These are phyloP conservation scores for Collybiopsis confluens DNA, from an alignment of 768 basidiomycete species.

Conservation along the genomic window DNA sequence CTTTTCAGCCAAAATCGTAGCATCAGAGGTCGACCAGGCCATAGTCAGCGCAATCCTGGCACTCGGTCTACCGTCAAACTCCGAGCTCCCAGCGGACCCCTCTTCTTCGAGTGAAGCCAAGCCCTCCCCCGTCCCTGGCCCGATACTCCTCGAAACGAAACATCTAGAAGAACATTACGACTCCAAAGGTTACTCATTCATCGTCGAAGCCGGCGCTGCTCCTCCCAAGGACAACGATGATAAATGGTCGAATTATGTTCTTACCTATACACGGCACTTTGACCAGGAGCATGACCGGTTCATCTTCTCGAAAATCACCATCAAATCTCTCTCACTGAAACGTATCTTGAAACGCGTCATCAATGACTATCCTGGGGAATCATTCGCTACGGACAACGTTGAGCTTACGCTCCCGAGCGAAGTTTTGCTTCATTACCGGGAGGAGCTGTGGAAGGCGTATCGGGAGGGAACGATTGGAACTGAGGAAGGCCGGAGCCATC, in stretches of 20 bases:
- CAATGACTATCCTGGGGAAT: neutral
- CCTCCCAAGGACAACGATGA: neutral
- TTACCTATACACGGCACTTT: conserved; percentile 1
- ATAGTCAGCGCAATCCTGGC: no score
- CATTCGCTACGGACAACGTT: neutral
- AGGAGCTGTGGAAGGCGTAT: neutral
- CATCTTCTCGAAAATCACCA: neutral
- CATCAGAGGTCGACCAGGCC: no score
- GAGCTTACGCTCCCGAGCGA: neutral
- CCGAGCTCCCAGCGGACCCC: no score
- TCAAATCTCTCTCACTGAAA: neutral
- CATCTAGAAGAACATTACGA: conserved; percentile 9
- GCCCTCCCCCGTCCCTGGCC: no score
- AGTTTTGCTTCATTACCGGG: neutral
- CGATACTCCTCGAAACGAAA: conserved; percentile 1
- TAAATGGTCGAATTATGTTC: neutral
- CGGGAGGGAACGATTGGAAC: neutral
- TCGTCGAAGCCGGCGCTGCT: neutral
- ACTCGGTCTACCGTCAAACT: no score
- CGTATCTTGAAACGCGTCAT: neutral
- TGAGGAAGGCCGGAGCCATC: neutral
- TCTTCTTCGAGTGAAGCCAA: no score
- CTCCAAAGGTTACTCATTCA: neutral
- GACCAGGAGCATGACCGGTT: neutral
- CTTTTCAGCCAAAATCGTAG: no score